Evolutionary conservation across 306 rosid genomes (phyloP), one percentile per base, ranked within the genome.

Genomic region (Inga oerstediana): DNA sequence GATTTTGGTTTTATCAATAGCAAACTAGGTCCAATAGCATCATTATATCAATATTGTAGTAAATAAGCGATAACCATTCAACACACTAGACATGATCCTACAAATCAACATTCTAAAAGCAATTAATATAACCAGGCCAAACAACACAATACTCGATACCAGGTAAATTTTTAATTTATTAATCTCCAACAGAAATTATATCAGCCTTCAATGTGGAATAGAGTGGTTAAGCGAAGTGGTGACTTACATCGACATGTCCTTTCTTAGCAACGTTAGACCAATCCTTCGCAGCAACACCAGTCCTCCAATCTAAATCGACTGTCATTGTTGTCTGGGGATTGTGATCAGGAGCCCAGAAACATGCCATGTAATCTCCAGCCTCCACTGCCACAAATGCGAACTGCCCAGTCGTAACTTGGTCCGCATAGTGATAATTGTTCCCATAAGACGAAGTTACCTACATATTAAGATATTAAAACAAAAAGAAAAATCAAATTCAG

Each of bases 201-300:
- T 45, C 20, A 71, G 75, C 56, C 37, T n/a, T 44, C 17, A 11
- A 19, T 8, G 7, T 4, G 35, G 11, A 3, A 48, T 11, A 69
- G 37, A 48, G 70, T 41, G 48, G 16, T 34, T 30, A 49, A 82
- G 67, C 37, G 72, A 17, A 66, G 22, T 8, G 49, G 78, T 73
- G 7, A 86, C 97, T 92, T 80, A 96, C 99, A 80, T 94, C 99
- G 34, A 96, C 94, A 79, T 92, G 75, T 58, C 99, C 97, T 81
- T 94, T 96, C 90, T 96, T 96, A 34, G 99, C 99, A 71, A 96
- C 99, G 84, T 85, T 94, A 73, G 93, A 78, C 99, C 99, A 94
- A 80, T 96, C 98, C 84, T 96, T 96, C 2, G 99, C 94, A 8
- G 98, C 94, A 10, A 96, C 93, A 37, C 99, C 99, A 2, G 97